Evolutionary conservation across 2,329 filamentous ascomycete species (phyloP), one percentile per base, ranked within the genome.

Genomic region (Nigrospora osmanthi): DNA sequence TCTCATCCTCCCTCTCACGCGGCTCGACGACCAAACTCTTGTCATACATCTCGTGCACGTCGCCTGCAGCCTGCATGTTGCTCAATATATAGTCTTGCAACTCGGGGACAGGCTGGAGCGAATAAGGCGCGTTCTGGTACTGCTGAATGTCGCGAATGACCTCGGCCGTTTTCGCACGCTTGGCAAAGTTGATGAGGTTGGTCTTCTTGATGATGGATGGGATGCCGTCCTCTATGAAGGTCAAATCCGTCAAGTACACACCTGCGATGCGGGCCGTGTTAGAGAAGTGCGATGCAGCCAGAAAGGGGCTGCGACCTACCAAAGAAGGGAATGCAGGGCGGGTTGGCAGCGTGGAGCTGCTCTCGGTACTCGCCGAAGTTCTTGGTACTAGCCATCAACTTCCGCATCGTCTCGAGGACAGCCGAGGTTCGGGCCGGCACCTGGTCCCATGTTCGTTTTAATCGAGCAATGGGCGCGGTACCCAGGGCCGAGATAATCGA

Each of bases 11-110:
- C 58, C 93, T 80, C 72, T 98, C 93, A 58, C 93, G 80, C 51
- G 93, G 93, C 65, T 98, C 93, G 49, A 98, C 83, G 59, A 84
- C 78, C 69, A 98, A 73, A 69, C 89, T 95, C 75, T 90, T 90
- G 67, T 97, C 90, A 72, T 97, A 98, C 93, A 97, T 97, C 73
- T 97, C 91, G 65, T 97, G 90, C 51, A 98, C 93, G 64, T 97
- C 91, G 43, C 89, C 87, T 4, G 93, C 91, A 30, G 85, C 85
- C 69, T 94, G 86, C 87, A 97, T 95, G 64, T 97, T 96, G 64
- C 83, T 90, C 54, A 96, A 70, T 53, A 98, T 95, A 67, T 97
- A 98, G 55, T 97, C 90, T 63, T 97, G 91, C 53, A 98, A 73
- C 67, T 97, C 93, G 2, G 83, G 79, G 14, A 98, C 91, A 0